Conservation (phyloP, 1,284 basidiomycete genomes). For the Rhodofomes roseus region DNA sequence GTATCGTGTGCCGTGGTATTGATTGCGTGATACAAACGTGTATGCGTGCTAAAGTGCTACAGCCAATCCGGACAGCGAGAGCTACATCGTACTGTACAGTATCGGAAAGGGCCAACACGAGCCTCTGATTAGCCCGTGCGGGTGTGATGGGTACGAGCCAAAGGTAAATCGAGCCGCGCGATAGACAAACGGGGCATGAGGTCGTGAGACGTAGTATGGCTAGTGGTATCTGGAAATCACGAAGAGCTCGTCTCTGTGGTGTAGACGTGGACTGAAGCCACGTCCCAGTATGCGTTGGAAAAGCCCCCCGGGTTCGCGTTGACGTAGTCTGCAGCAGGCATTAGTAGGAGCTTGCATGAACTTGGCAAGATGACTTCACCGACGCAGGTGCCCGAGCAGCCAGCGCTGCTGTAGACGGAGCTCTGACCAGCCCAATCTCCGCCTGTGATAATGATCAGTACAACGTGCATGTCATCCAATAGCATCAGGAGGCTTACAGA, state of each 20-base stretch:
- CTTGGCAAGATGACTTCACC: slow-evolving; percentile 30
- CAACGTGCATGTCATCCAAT: background rate
- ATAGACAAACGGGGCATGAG: background rate
- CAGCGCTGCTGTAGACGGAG: slow-evolving; percentile 38
- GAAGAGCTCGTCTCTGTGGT: slow-evolving; percentile 3
- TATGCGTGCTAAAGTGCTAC: background rate
- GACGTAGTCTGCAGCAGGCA: slow-evolving; percentile 31
- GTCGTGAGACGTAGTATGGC: background rate
- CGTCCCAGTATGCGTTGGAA: slow-evolving; percentile 45
- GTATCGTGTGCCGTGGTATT: background rate
- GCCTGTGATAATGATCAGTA: slow-evolving; percentile 14
- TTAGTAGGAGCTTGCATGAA: background rate
- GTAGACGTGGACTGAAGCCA: slow-evolving; percentile 31
- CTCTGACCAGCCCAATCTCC: slow-evolving; percentile 54
- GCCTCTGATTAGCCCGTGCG: background rate
- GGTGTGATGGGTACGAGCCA: background rate
- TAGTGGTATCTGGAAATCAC: background rate
- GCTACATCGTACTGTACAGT: background rate
- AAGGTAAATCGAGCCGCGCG: background rate
- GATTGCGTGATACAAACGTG: background rate
- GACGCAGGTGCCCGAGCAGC: slow-evolving; percentile 48
- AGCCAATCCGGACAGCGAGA: background rate
- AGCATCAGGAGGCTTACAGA: slow-evolving; percentile 28
- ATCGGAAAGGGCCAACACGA: background rate
- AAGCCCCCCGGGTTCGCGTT: slow-evolving; percentile 44